Evolutionary conservation across 768 basidiomycete genomes (phyloP), one percentile per base, ranked within the genome.

Genomic region (Termitomyces sp.): DNA sequence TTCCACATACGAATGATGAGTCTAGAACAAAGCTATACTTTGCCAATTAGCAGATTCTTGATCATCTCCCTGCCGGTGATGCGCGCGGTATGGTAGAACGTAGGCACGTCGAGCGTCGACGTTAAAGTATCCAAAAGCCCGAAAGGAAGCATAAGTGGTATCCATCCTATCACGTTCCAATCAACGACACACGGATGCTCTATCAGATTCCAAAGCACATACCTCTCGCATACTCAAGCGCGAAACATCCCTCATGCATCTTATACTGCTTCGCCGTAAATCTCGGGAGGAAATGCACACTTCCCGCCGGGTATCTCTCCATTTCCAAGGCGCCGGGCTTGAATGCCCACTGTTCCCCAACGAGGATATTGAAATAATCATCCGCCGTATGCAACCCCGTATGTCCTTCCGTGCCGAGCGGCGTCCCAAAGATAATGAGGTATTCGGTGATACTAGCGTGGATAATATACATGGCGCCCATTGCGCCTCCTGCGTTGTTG

Each of bases 381-480:
- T 99, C 97, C 1, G 95, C 94, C 1, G 92, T 91, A 69, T 98
- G 96, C 54, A 96, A 63, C 8, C 97, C 97, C 14, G 86, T 82
- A 68, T 98, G 97, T 2, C 97, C 97, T 73, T 99, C 97, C 2
- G 96, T 98, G 10, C 97, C 97, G 10, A 98, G 78, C 0, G 97
- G 94, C 0, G 95, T 96, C 4, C 97, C 95, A 61, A 97, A 97
- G 63, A 98, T 87, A 69, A 94, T 94, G 63, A 93, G 82, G 74
- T 96, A 99, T 75, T 99, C 97, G 10, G 96, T 98, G 64, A 99
- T 87, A 73, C 85, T 89, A 17, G 96, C 93, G 66, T 98, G 97
- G 61, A 98, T 91, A 72, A 98, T 81, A 70, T 94, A 97, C 96
- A 99, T 98, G 35, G 87, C 87, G 43, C 94, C 94, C 95, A 96